These are phyloP conservation scores for Ophiostoma fasciatum DNA, from an alignment of 2,329 filamentous ascomycete species.

Conservation along the genomic window DNA sequence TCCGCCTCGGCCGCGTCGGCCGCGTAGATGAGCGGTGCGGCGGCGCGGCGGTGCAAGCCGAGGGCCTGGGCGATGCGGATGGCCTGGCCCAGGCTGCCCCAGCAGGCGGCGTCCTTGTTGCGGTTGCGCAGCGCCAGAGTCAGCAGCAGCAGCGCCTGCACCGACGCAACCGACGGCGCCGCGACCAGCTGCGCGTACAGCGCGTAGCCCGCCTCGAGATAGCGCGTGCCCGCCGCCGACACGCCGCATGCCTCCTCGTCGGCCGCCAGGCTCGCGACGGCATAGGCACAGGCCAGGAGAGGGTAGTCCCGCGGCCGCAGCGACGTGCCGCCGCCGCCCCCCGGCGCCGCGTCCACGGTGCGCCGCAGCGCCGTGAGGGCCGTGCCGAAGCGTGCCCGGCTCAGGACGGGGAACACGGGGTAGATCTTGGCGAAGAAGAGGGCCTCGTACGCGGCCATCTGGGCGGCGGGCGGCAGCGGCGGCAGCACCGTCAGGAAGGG, in stretches of 20 bases:
- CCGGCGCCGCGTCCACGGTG: neutral
- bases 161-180: neutral
- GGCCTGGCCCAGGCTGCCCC: constrained; percentile 5
- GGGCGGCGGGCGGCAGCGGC: neutral
- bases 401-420: constrained; percentile 1
- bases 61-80: constrained; percentile 5
- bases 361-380: neutral
- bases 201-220: neutral
- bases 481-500: neutral
- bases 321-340: too few species aligned
- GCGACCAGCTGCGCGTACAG: constrained; percentile 6
- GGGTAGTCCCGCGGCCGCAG: neutral
- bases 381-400: neutral
- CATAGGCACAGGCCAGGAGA: constrained; percentile 1
- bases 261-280: constrained; percentile 1
- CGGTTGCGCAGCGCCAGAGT: constrained; percentile 4
- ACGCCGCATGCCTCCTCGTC: constrained; percentile 4
- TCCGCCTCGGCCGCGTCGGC: neutral
- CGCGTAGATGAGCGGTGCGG: neutral
- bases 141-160: constrained; percentile 6
- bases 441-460: neutral
- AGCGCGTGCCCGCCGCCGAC: neutral
- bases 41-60: neutral
- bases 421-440: neutral
- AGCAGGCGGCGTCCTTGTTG: constrained; percentile 7